Percentiles rank a stretch among this genome's conserved stretches.
These are phyloP conservation scores for Pseudogymnoascus sp. DNA, from an alignment of 2,329 filamentous ascomycete genomes.

Conservation along the genomic window DNA sequence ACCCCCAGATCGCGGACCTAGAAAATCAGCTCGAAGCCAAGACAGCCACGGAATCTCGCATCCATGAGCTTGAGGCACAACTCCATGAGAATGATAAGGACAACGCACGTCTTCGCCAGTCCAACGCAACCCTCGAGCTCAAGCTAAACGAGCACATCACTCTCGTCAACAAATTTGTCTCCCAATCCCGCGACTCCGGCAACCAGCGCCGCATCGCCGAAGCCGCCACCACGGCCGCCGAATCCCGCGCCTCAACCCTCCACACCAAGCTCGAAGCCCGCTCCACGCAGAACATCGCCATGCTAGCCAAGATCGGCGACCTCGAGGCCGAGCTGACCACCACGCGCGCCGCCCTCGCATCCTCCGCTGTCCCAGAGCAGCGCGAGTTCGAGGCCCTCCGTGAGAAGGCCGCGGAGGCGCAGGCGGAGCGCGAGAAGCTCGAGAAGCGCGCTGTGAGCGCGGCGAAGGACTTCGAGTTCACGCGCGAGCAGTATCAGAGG, in stretches of 20 bases:
- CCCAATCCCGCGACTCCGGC: constrained; percentile 44
- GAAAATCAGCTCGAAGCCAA: constrained; percentile 20
- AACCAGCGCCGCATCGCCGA: constrained; percentile 46
- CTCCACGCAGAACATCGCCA: constrained; percentile 22
- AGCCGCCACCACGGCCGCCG: constrained; percentile 31
- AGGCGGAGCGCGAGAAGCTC: constrained; percentile 21
- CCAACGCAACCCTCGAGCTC: constrained; percentile 40
- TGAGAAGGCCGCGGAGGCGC: not conserved
- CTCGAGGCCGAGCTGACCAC: constrained; percentile 26
- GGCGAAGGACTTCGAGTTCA: constrained; percentile 27
- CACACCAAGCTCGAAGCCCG: constrained; percentile 21
- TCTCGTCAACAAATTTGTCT: constrained; percentile 41
- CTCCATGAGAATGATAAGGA: constrained; percentile 24
- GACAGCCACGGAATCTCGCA: constrained; percentile 24
- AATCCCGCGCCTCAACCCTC: constrained; percentile 17
- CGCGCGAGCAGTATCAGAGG: constrained; percentile 26
- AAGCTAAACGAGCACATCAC: constrained; percentile 42
- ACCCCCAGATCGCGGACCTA: constrained; percentile 33
- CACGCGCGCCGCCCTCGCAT: constrained; percentile 18
- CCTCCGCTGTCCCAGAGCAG: constrained; percentile 34
- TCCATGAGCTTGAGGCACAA: constrained; percentile 33
- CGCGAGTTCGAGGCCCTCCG: constrained; percentile 35
- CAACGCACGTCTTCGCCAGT: constrained; percentile 35
- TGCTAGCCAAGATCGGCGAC: constrained; percentile 21
- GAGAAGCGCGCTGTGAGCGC: constrained; percentile 20